phyloP scores from a whole-genome alignment of 768 basidiomycete species.

The Xerocomus spinulosus region DNA sequence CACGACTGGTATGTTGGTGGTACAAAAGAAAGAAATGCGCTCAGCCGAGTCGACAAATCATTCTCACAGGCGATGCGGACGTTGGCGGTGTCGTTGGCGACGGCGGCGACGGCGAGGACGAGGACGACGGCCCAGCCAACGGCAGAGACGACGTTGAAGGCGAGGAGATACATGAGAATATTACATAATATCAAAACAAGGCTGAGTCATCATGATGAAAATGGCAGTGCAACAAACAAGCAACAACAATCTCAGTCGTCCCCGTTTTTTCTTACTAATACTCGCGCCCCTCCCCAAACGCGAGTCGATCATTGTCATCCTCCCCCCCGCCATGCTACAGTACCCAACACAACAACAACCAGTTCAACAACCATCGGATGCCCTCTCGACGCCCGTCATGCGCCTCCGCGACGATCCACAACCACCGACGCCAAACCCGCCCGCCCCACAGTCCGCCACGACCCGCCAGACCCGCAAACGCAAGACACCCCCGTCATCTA shows the following conservation, averaged over 20 bases:
- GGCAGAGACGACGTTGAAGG: conserved; percentile 74
- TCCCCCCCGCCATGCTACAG: conserved; percentile 28
- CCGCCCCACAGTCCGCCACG: conserved; percentile 14
- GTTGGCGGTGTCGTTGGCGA: conserved; percentile 16
- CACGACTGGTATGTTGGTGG: conserved; percentile 49
- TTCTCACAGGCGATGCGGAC: conserved; percentile 32
- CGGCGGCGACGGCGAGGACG: conserved; percentile 44
- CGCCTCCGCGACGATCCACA: conserved; percentile 58
- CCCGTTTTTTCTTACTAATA: conserved; percentile 35
- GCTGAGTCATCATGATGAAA: conserved; percentile 9
- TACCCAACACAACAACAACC: conserved; percentile 21
- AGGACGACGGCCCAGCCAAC: conserved; percentile 76
- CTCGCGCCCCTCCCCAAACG: conserved; percentile 33
- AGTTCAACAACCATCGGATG: conserved; percentile 7
- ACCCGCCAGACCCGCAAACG: conserved; percentile 50
- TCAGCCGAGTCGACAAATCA: conserved; percentile 34
- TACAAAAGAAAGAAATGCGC: conserved; percentile 30
- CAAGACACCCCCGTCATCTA: conserved; percentile 54
- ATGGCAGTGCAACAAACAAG: conserved; percentile 15
- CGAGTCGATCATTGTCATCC: conserved; percentile 28
- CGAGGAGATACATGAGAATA: conserved; percentile 58
- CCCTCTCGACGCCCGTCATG: conserved; percentile 34
- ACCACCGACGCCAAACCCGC: conserved; percentile 8
- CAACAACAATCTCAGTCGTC: conserved; percentile 14
- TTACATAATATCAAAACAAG: conserved; percentile 9